phyloP scores from a whole-genome alignment of 2,329 filamentous ascomycete genomes.

The Beauveria sp. region DNA sequence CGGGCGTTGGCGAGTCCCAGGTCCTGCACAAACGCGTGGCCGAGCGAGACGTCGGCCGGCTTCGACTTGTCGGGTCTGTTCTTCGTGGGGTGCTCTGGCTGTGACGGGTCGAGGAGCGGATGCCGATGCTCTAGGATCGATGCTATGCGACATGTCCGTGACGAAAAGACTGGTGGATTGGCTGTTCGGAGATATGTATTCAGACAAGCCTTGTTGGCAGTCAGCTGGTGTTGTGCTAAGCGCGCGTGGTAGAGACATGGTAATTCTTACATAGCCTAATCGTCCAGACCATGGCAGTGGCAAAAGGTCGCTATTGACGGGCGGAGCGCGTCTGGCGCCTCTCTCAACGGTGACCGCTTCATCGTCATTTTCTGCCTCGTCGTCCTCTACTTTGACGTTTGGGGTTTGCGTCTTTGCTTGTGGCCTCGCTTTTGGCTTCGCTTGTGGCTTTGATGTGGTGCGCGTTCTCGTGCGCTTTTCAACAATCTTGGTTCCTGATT shows the following conservation, averaged over 20 bases:
- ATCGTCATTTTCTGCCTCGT: neutral
- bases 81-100: conserved; percentile 74
- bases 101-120: conserved; percentile 65
- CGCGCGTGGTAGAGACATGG: neutral
- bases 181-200: conserved; percentile 83
- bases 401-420: neutral
- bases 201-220: conserved; percentile 59
- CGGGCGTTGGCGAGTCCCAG: conserved; percentile 74
- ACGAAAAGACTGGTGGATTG: conserved; percentile 80
- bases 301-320: conserved; percentile 68
- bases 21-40: conserved; percentile 65
- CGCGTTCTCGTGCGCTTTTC: neutral
- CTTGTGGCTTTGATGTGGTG: neutral
- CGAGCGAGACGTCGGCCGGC: conserved; percentile 57
- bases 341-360: conserved; percentile 19
- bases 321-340: conserved; percentile 40
- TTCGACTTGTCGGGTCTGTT: conserved; percentile 74
- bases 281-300: conserved; percentile 87
- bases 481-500: neutral
- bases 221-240: conserved; percentile 12
- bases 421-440: neutral
- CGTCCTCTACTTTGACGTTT: neutral
- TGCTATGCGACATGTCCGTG: conserved; percentile 81
- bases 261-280: conserved; percentile 66
- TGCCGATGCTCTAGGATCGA: conserved; percentile 86